Base-by-base conservation (phyloP, 768 basidiomycete genomes). In the Guyanaporus albipodus region DNA sequence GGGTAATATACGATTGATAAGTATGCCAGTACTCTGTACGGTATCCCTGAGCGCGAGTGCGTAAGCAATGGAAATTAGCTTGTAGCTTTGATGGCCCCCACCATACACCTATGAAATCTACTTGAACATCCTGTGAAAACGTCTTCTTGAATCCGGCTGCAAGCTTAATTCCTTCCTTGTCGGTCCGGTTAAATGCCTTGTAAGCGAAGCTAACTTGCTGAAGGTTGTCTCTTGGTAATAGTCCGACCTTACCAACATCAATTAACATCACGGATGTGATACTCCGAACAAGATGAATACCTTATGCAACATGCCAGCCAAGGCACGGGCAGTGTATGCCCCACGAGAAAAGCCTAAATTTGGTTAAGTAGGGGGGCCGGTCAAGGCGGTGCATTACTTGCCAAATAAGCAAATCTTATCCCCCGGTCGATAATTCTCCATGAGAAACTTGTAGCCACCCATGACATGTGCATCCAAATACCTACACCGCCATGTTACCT, bases 71-170 rank as follows among this genome's bases (percentile, higher is more conserved):
- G 18, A 34, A 10, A 39, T 12, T 15, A n/a, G 8, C 14, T 15
- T 19, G 33, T 4, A 4, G 29, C 29, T 22, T 41, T 24, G 38
- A 32, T 1, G 27, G 33, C 8, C 24, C 76, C 21, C 54, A 86
- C 87, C 87, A 91, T 38, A 87, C 81, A 1, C 89, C 89, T 38
- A 92, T 63, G 44, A 91, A 91, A 12, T 89, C 84, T n/a, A 91
- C 73, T 17, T 73, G 67, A 7, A 90, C 83, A n/a, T 68, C 63
- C 27, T 71, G 76, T 42, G 80, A 85, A 60, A 87, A 91, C 0
- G 83, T 84, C 51, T 72, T 59, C 66, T 89, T 91, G 66, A 87
- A 92, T 9, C 83, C 82, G 2, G 73, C 73, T 11, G 79, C 78
- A 11, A 86, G 63, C 19, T 64, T 43, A 7, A 73, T 42, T 5